Evolutionary conservation across 768 basidiomycete species (phyloP), one percentile per base, ranked within the genome.

Genomic region (Boletus rubroflammeus): DNA sequence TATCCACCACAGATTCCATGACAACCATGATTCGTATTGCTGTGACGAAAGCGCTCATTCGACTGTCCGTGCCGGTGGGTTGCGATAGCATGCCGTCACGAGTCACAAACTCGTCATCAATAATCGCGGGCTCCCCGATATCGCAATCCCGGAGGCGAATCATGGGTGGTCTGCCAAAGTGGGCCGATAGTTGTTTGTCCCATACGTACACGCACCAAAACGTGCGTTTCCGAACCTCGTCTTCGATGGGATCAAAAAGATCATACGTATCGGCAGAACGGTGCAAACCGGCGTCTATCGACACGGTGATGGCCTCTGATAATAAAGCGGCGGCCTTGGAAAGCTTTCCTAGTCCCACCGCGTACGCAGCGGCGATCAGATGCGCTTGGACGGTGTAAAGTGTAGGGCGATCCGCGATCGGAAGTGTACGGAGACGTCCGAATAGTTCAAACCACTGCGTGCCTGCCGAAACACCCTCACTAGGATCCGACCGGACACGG

Each of bases 121-220:
- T 82, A 19, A 88, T 77, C 6, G 84, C 73, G 2, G 93, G 92
- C 67, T 95, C 94, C 5, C 83, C 80, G n/a, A 94, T 88, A 65
- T 97, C 93, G 71, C 92, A 94, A 67, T 96, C 93, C 57, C 90
- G 79, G 56, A 95, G 72, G 43, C 93, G 81, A 60, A 97, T 79
- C 77, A 94, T 81, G 3, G 93, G 84, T 31, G 93, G 93, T 25
- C 93, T 78, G 25, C 94, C 93, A 67, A 96, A 95, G 70, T 92
- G 88, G 54, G 90, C 88, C 11, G 84, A 77, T 7, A 93, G 83
- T 64, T 95, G 93, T 72, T 97, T 96, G 72, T 97, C 94, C 94
- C 94, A 96, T 47, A 91, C 80, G 72, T 96, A 97, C 26, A 95
- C 91, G 55, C 91, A 91, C 93, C 93, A 97, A 70, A 97, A 97